phyloP scores from a whole-genome alignment of 208 protist genomes.

The Leishmania mexicana region DNA sequence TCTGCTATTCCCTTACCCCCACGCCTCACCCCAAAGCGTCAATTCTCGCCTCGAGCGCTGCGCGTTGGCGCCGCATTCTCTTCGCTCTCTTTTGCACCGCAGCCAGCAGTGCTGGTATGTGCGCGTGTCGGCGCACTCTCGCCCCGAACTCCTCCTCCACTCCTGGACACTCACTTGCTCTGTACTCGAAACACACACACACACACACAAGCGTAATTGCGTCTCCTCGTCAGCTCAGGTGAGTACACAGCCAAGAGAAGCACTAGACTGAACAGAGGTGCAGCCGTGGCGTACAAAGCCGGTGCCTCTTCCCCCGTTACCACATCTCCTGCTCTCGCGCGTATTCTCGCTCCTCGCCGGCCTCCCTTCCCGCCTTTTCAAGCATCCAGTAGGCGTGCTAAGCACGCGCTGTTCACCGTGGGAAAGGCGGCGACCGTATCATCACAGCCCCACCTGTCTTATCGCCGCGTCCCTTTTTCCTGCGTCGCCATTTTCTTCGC shows the following conservation, averaged over 20 bases:
- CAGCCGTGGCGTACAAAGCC: neutral
- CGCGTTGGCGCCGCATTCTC: neutral
- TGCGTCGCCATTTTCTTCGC: too few relatives aligned
- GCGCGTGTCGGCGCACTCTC: neutral
- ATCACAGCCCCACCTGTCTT: neutral
- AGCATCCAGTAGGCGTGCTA: neutral
- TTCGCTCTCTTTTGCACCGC: neutral
- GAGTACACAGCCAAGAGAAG: neutral
- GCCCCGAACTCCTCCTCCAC: neutral
- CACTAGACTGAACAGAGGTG: neutral
- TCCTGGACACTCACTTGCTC: neutral
- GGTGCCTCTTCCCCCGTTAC: neutral
- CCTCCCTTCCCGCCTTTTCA: neutral
- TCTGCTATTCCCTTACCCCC: neutral
- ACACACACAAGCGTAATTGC: neutral
- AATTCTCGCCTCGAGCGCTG: too few relatives aligned
- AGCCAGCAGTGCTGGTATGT: neutral
- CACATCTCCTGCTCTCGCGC: neutral
- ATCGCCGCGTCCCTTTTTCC: neutral
- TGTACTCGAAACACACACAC: neutral
- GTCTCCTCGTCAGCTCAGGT: neutral
- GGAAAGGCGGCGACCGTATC: neutral
- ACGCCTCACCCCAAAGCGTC: neutral
- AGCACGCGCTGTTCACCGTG: neutral
- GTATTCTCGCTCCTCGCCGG: neutral